Evolutionary conservation across 75 land plant species (phyloP).

Genomic region (Cunninghamia lanceolata): DNA sequence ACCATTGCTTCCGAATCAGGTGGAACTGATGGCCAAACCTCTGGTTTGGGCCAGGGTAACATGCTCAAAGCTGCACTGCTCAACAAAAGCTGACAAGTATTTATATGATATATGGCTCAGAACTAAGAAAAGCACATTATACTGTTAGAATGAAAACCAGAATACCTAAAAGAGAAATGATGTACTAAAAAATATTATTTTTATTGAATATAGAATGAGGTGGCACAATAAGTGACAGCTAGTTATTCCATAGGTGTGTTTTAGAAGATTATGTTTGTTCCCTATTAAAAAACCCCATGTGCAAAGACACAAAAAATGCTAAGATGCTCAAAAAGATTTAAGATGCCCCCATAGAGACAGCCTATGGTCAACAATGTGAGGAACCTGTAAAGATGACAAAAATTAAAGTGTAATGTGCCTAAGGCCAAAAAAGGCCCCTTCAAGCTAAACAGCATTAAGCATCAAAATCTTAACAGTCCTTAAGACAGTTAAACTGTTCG

Average conservation of each 20-base stretch:
- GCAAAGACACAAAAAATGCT: neutral
- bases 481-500: neutral
- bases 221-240: neutral
- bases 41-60: constrained; percentile 97
- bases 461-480: neutral
- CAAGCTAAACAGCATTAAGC: neutral
- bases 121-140: neutral
- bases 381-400: neutral
- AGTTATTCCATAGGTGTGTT: neutral
- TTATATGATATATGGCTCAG: neutral
- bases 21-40: constrained; percentile 89
- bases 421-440: neutral
- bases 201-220: neutral
- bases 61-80: constrained; percentile 89
- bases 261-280: neutral
- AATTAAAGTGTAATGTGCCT: neutral
- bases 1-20: constrained; percentile 61
- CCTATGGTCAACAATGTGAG: neutral
- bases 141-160: neutral
- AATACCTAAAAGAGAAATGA: neutral
- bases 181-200: neutral
- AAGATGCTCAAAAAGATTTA: neutral
- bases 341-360: neutral
- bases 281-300: neutral
- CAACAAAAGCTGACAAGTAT: constrained; percentile 12